These are phyloP conservation scores for Amanita fuliginea DNA, from an alignment of 768 basidiomycete genomes.

Conservation along the genomic window DNA sequence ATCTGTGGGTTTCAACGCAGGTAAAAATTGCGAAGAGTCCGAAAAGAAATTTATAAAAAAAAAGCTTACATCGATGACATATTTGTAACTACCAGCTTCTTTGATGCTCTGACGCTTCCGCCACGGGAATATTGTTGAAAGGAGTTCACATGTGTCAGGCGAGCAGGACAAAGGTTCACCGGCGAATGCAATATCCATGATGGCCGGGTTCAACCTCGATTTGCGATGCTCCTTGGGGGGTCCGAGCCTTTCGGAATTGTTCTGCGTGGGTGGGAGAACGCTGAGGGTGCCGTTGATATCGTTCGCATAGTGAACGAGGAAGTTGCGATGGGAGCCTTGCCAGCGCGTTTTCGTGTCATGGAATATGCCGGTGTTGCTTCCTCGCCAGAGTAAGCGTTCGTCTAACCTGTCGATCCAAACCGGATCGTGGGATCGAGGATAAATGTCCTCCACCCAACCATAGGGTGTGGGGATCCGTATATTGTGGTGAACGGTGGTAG, in stretches of 20 bases:
- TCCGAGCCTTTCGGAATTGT: constrained; percentile 21
- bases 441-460: constrained; percentile 32
- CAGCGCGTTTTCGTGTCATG: constrained; percentile 30
- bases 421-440: constrained; percentile 37
- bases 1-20: too few species aligned
- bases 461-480: constrained; percentile 40
- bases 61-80: constrained; percentile 41
- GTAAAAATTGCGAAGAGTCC: too few species aligned
- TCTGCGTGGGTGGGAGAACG: constrained; percentile 24
- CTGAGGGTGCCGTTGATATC: constrained; percentile 26
- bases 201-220: constrained; percentile 35
- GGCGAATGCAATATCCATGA: constrained; percentile 52
- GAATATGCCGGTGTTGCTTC: constrained; percentile 58
- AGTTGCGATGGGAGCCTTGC: constrained; percentile 37
- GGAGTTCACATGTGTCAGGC: constrained; percentile 26
- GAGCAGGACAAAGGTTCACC: constrained; percentile 34
- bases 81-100: constrained; percentile 50
- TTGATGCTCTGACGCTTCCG: constrained; percentile 27
- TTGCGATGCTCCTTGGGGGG: constrained; percentile 21
- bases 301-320: constrained; percentile 33
- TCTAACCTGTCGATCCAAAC: constrained; percentile 55
- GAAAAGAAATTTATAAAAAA: too few species aligned
- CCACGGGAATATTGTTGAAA: constrained; percentile 41
- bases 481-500: constrained; percentile 41
- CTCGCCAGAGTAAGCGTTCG: constrained; percentile 61